Percentiles rank a stretch among this genome's conserved stretches.
Evolutionary conservation across 1,139 yeast genomes (phyloP).

Genomic region (Suhomyces anneliseae): DNA sequence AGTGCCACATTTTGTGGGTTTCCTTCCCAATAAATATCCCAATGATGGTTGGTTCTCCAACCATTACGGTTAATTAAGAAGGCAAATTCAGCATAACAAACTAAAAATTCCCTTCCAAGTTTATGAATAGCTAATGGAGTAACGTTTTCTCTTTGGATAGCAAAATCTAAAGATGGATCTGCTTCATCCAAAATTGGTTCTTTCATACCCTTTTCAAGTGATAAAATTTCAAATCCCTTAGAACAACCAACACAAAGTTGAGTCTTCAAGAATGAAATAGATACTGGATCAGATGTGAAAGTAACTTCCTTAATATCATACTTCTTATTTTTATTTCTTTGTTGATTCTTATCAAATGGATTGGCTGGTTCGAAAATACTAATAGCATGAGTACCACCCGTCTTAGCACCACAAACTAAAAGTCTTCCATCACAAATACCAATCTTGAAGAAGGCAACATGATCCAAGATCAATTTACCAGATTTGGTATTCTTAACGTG

Average conservation of each 20-base stretch:
- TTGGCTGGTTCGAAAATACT: constrained; percentile 80
- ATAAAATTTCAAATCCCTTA: constrained; percentile 92
- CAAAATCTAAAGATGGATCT: constrained; percentile 94
- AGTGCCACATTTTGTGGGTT: constrained; percentile 89
- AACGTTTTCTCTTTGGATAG: constrained; percentile 75
- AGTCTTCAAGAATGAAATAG: constrained; percentile 85
- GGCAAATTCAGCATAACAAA: constrained; percentile 89
- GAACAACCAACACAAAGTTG: constrained; percentile 94
- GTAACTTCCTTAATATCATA: constrained; percentile 72
- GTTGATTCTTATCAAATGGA: constrained; percentile 57
- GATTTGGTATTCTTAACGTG: constrained; percentile 68
- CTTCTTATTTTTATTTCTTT: constrained; percentile 62
- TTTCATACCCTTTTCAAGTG: constrained; percentile 73
- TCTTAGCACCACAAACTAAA: constrained; percentile 86
- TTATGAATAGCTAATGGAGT: constrained; percentile 92
- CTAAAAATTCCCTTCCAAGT: constrained; percentile 80
- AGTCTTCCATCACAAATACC: constrained; percentile 91
- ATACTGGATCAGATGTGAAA: constrained; percentile 86
- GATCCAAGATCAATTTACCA: constrained; percentile 78
- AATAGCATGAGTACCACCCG: constrained; percentile 71
- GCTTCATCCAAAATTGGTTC: constrained; percentile 90
- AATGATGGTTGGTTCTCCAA: constrained; percentile 92
- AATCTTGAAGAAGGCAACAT: constrained; percentile 84
- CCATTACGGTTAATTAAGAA: constrained; percentile 93
- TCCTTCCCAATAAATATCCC: constrained; percentile 98